Base-by-base conservation (phyloP, 208 protist species). In the Trypanosoma avium region DNA sequence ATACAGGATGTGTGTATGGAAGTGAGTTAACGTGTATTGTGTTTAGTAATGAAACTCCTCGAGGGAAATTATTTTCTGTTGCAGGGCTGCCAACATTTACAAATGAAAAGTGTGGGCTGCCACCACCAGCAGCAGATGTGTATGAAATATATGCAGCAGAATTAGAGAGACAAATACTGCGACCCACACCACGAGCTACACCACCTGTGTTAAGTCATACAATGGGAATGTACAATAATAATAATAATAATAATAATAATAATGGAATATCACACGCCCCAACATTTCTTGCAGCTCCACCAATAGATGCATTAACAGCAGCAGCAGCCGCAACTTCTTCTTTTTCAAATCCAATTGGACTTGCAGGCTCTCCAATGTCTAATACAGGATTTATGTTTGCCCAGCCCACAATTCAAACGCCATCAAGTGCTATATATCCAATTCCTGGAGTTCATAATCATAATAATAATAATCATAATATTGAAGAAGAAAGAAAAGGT, bases 1-100 rank as follows among this genome's bases (percentile, higher is more conserved):
- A 97, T 64, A 95, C 88, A 15, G 92, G 92, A 42, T 97, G 92
- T 50, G 87, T 92, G 21, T 97, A 97, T 63, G 92, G 92, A 38
- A 63, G 80, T 22, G 60, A 77, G 9, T 77, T 97, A 19, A 97
- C 89, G 7, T 90, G 83, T 66, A 73, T 93, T 3, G 75, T 95
- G 22, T 90, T 81, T 61, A 56, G 77, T 54, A 58, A 33, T 1
- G 75, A 77, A 21, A 69, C 46, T 43, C 78, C 76, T 3, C 55
- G 67, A 17, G 85, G 84, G n/a, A 71, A 66, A 22, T 84, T 90
- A 43, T 67, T 91, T 59, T 76, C 64, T 17, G 90, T 96, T 0
- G 57, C 79, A 0, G 90, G 90, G 1, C 79, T 92, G 52, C 83
- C 85, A 21, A 82, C 77, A 56, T 32, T 77, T 64, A 65, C 82